phyloP scores from a whole-genome alignment of 2,329 filamentous ascomycete species.

The Trichoderma sp. region DNA sequence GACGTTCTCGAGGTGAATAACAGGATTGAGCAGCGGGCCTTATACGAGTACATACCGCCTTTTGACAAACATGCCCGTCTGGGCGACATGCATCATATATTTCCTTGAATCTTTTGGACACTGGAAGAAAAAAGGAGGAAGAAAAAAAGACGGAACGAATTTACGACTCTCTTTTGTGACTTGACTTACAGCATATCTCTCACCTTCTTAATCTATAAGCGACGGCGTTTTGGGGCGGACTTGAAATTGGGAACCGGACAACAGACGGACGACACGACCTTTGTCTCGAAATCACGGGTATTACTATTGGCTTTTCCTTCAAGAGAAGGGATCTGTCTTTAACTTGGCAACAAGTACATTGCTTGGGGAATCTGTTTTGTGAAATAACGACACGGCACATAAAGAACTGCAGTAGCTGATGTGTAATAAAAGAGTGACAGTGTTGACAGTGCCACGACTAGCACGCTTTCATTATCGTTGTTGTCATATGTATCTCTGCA shows the following conservation, averaged over 20 bases:
- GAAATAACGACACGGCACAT: background rate
- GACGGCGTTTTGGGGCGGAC: slow-evolving; percentile 24
- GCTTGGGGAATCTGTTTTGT: background rate
- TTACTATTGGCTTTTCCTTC: background rate
- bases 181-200: background rate
- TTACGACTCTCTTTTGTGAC: slow-evolving; percentile 21
- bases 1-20: background rate
- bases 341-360: background rate
- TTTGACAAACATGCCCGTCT: slow-evolving; percentile 18
- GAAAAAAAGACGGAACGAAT: slow-evolving; percentile 18
- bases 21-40: background rate
- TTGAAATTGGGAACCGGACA: background rate
- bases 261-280: background rate
- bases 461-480: background rate
- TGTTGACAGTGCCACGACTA: background rate
- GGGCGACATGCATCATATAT: background rate
- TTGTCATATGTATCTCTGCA: background rate
- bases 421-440: slow-evolving; percentile 1
- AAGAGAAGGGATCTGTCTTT: background rate
- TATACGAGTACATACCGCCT: background rate
- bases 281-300: background rate
- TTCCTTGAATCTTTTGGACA: background rate
- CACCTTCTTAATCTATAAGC: slow-evolving; percentile 20
- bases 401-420: background rate
- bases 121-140: background rate